phyloP scores from a whole-genome alignment of 495 filamentous ascomycete species.

The Penicillium canescens region DNA sequence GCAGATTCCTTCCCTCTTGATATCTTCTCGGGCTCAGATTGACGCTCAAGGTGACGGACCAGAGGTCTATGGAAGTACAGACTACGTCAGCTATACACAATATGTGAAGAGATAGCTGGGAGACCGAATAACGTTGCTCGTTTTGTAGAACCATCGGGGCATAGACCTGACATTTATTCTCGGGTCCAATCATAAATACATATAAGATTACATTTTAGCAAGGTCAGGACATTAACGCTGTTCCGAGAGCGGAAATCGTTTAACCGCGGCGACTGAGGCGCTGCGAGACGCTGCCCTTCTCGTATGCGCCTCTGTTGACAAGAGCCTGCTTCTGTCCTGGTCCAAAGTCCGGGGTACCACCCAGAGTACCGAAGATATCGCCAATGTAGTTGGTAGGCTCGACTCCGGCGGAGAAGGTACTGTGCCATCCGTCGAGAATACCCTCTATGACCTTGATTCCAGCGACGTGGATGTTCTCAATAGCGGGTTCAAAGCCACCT shows the following conservation, averaged over 20 bases:
- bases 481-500: constrained; percentile 57
- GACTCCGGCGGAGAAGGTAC: constrained; percentile 57
- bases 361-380: constrained; percentile 68
- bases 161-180: too few species aligned
- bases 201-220: too few species aligned
- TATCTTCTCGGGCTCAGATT: constrained; percentile 39
- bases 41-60: neutral
- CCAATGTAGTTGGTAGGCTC: constrained; percentile 69
- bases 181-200: neutral
- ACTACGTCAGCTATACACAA: too few species aligned
- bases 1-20: constrained; percentile 60
- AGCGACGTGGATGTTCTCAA: constrained; percentile 67
- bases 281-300: constrained; percentile 21
- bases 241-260: neutral
- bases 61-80: too few species aligned
- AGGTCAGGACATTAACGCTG: too few species aligned
- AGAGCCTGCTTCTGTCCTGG: constrained; percentile 41
- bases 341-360: constrained; percentile 67
- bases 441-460: constrained; percentile 68
- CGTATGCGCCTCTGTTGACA: constrained; percentile 25
- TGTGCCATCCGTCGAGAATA: constrained; percentile 61
- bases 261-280: constrained; percentile 13
- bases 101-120: neutral
- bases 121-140: too few species aligned
- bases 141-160: too few species aligned